phyloP scores from a whole-genome alignment of 2,329 filamentous ascomycete species.

The Verticillium longisporum region DNA sequence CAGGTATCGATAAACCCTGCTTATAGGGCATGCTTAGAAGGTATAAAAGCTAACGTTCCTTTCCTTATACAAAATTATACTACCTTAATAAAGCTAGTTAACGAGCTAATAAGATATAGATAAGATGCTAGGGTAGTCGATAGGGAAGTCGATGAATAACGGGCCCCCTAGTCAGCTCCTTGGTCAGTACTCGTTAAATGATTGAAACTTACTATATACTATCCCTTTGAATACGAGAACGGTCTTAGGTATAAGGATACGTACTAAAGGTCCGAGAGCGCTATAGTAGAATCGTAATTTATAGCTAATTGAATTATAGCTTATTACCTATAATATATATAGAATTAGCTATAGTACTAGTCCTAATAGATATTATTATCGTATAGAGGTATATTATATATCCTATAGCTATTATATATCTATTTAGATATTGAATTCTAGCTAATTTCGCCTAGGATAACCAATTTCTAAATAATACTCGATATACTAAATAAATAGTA shows the following conservation, averaged over 20 bases:
- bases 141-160: too few species aligned
- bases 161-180: too few species aligned
- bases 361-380: neutral
- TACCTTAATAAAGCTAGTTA: too few species aligned
- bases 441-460: neutral
- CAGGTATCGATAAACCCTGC: too few species aligned
- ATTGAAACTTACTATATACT: too few species aligned
- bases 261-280: neutral
- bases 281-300: neutral
- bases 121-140: too few species aligned
- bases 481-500: neutral
- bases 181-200: too few species aligned
- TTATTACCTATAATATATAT: neutral
- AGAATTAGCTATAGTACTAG: neutral
- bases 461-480: neutral
- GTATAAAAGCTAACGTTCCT: too few species aligned
- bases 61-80: too few species aligned
- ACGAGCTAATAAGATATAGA: too few species aligned
- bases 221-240: neutral
- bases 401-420: neutral
- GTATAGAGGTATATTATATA: neutral
- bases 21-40: too few species aligned
- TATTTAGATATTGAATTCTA: neutral
- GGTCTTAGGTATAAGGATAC: neutral
- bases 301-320: neutral